Percentiles rank a stretch among this genome's conserved stretches.
Conservation (phyloP, 441 rosid species). For the Codiaeum variegatum region DNA sequence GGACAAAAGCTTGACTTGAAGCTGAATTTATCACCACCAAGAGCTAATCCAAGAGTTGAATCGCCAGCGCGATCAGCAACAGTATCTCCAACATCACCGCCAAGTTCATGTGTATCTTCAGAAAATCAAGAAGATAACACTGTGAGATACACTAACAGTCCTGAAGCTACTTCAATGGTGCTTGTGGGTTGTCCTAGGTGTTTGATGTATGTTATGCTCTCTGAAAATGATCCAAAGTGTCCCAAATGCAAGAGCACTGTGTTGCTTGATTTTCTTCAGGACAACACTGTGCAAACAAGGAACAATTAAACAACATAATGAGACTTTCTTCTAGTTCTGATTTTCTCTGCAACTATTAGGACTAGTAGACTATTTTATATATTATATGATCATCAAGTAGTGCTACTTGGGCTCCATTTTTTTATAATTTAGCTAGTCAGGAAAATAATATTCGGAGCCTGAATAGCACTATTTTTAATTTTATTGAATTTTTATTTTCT, state of each 20-base stretch:
- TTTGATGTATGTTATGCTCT: constrained; percentile 95
- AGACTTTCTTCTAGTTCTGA: constrained; percentile 6
- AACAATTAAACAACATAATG: constrained; percentile 24
- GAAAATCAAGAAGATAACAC: constrained; percentile 56
- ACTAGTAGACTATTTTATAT: constrained; percentile 20
- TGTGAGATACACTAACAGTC: constrained; percentile 51
- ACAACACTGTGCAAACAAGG: constrained; percentile 39
- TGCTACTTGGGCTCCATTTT: constrained; percentile 69
- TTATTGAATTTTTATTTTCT: constrained; percentile 2
- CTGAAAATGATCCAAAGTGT: constrained; percentile 86
- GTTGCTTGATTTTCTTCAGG: constrained; percentile 82
- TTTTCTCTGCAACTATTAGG: constrained; percentile 24
- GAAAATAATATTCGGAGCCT: constrained; percentile 35
- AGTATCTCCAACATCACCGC: constrained; percentile 72
- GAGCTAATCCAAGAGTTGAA: constrained; percentile 37
- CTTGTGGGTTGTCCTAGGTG: constrained; percentile 95
- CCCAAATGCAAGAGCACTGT: constrained; percentile 97
- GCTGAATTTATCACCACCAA: constrained; percentile 84
- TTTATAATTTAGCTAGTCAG: background rate
- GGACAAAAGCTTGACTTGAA: constrained; percentile 74
- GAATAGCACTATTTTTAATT: constrained; percentile 38
- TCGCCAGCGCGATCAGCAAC: constrained; percentile 65
- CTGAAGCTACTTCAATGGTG: constrained; percentile 85
- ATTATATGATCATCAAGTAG: constrained; percentile 31
- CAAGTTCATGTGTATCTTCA: constrained; percentile 87